Base-by-base conservation (phyloP, 208 protist species). In the Blechomonas ayalai region DNA sequence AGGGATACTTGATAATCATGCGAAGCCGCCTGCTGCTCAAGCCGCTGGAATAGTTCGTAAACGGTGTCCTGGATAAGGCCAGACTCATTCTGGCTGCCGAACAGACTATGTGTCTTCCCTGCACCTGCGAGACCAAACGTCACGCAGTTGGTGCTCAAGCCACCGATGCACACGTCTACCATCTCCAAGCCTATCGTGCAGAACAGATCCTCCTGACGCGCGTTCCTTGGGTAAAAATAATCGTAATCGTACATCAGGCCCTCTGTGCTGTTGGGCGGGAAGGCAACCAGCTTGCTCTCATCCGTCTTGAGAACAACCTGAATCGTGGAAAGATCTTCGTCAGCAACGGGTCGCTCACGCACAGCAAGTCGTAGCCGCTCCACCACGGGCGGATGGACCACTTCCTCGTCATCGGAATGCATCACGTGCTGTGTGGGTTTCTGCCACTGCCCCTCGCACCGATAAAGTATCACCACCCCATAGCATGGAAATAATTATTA, bases 211-310 rank as follows among this genome's bases (percentile, higher is more conserved):
- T 81, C 55, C 45, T 91, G 82, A 5, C 69, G 73, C n/a, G 82
- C 53, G 22, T 77, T 68, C 33, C 71, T 61, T 2, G 87, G 77
- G 49, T 84, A 92, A 50, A 76, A 90, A 59, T 90, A 95, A 59
- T 95, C 87, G 33, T 84, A 92, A 68, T 92, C 67, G 53, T 92
- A 95, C 77, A 91, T 78, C 24, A 92, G 67, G 20, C 83, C 87
- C 44, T 85, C 66, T 6, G 44, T 31, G 16, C 64, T 42, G 23
- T 56, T 51, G 2, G 81, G 81, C 0, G 77, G 57, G 41, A 88
- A 91, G 32, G 84, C 83, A 16, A 91, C 55, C 16, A 95, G 57
- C 43, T 90, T 88, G 33, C 88, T 77, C 25, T 84, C 70, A 22
- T 86, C 59, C 1, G 67, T 69, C 28, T 67, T 64, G 24, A 95